Percentiles rank a stretch among this genome's conserved stretches.
Conservation (phyloP, 1,284 basidiomycete genomes). For the Papiliotrema terrestris region DNA sequence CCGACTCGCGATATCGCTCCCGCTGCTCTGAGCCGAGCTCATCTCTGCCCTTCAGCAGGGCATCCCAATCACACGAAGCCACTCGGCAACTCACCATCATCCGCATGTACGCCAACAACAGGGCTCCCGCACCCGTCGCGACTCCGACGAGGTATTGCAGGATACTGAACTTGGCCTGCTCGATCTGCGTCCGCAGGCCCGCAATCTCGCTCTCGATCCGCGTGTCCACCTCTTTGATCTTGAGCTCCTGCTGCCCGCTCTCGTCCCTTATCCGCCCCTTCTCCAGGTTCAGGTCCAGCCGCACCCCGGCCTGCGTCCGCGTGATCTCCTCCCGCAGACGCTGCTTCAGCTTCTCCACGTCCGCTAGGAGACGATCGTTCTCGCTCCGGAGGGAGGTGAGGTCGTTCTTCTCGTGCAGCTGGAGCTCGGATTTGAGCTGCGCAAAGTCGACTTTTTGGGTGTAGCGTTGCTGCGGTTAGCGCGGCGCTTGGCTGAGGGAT, state of each 20-base stretch:
- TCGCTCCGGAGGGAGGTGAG: slow-evolving; percentile 92
- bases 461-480: slow-evolving; percentile 68
- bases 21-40: no score
- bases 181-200: slow-evolving; percentile 80
- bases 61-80: background rate
- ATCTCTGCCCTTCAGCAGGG: slow-evolving; percentile 4
- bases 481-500: no score
- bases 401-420: slow-evolving; percentile 97
- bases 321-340: slow-evolving; percentile 86
- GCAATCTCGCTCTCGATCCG: slow-evolving; percentile 97
- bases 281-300: slow-evolving; percentile 93
- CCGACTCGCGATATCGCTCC: no score
- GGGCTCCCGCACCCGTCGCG: slow-evolving; percentile 47
- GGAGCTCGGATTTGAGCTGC: slow-evolving; percentile 91
- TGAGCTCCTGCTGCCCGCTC: slow-evolving; percentile 84
- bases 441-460: slow-evolving; percentile 97
- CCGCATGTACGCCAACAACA: slow-evolving; percentile 49
- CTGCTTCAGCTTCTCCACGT: slow-evolving; percentile 96
- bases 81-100: slow-evolving; percentile 37
- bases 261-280: slow-evolving; percentile 94
- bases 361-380: slow-evolving; percentile 84
- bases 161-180: slow-evolving; percentile 71
- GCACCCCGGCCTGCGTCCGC: slow-evolving; percentile 87
- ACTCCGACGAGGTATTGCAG: slow-evolving; percentile 49
- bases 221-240: slow-evolving; percentile 98